Conservation (phyloP, 768 basidiomycete genomes). For the Boletales sp. region DNA sequence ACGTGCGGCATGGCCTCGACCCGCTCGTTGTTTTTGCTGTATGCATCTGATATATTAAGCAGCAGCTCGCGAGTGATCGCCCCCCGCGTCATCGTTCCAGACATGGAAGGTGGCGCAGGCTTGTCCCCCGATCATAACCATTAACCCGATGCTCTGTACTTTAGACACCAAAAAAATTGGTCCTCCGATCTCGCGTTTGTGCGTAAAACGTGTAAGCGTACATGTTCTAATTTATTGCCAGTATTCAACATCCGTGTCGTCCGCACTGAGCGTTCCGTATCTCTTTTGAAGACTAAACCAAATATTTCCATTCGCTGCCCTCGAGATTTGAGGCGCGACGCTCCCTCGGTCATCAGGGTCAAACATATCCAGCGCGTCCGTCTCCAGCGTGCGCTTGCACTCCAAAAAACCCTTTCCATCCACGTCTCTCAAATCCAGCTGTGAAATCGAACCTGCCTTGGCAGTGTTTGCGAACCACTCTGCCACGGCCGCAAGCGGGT, state of each 20-base stretch:
- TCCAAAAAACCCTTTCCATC: not conserved
- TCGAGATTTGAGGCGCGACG: not conserved
- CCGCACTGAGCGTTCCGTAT: not conserved
- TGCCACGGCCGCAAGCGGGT: not conserved
- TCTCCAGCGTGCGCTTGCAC: not conserved
- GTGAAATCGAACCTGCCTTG: not conserved
- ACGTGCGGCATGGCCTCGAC: not conserved
- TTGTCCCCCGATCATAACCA: no score
- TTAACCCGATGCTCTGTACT: not conserved
- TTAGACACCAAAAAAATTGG: no score
- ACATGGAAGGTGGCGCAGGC: no score
- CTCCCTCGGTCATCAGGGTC: not conserved
- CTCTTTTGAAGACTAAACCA: not conserved
- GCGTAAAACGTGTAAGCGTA: no score
- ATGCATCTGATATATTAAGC: no score
- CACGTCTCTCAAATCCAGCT: not conserved
- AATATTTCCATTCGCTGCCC: not conserved
- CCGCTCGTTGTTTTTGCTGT: no score
- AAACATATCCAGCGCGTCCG: conserved; percentile 1
- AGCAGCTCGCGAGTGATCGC: no score
- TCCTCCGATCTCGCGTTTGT: no score
- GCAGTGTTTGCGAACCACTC: not conserved
- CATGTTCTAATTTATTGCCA: not conserved
- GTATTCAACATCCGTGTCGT: not conserved
- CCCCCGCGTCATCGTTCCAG: no score